phyloP scores from a whole-genome alignment of 257 asterid species.

The Vinca minor region DNA sequence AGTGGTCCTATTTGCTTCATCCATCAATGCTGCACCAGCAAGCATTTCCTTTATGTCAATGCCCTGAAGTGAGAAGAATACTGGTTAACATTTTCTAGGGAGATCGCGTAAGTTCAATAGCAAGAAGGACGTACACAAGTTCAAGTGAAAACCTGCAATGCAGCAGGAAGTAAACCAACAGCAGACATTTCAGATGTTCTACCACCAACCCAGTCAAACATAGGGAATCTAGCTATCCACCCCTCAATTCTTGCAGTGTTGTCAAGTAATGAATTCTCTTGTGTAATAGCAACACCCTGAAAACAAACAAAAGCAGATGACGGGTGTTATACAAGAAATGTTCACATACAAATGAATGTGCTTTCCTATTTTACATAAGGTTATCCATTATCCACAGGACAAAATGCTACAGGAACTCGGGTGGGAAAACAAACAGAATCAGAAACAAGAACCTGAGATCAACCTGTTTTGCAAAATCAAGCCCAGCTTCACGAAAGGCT shows the following conservation, averaged over 20 bases:
- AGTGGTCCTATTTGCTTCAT: conserved; percentile 71
- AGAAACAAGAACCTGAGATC: conserved; percentile 56
- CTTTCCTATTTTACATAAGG: background rate
- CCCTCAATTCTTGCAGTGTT: conserved; percentile 96
- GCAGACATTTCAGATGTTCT: conserved; percentile 99
- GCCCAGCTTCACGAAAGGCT: conserved; percentile 96
- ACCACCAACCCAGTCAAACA: conserved; percentile 99
- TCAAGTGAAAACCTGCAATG: conserved; percentile 65
- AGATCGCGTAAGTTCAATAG: too few relatives aligned
- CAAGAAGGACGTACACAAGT: background rate
- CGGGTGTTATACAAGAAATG: background rate
- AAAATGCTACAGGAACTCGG: too few relatives aligned
- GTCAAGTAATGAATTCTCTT: conserved; percentile 92
- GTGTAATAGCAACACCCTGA: conserved; percentile 98
- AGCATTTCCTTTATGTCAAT: conserved; percentile 87
- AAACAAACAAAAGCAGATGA: conserved; percentile 8
- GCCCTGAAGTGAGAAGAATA: conserved; percentile 42
- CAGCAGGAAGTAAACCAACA: conserved; percentile 98
- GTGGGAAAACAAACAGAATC: conserved; percentile 11
- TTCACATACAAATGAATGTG: background rate
- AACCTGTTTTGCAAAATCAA: conserved; percentile 95
- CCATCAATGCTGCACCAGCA: conserved; percentile 95
- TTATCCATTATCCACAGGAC: too few relatives aligned
- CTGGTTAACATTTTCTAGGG: background rate
- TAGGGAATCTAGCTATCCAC: conserved; percentile 91